A percentile compares a stretch with the other conserved stretches of the same genome.
These are phyloP conservation scores for Dipodascopsis uninucleata DNA, from an alignment of 805 yeast genomes.

Conservation along the genomic window DNA sequence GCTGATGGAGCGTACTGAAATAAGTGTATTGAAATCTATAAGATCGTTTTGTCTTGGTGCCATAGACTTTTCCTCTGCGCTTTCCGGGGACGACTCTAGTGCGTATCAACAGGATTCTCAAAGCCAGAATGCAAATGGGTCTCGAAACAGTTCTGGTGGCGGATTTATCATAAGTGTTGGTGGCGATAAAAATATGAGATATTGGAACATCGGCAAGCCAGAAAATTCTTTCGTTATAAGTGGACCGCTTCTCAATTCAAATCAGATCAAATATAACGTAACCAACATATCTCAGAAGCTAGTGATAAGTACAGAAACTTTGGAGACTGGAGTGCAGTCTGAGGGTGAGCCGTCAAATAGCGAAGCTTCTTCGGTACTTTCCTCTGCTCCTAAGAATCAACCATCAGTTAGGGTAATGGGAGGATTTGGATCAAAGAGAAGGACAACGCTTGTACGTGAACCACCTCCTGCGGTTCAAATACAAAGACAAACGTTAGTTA, in stretches of 20 bases:
- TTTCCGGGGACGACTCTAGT: not conserved
- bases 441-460: slow-evolving; percentile 15
- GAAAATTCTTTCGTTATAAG: slow-evolving; percentile 36
- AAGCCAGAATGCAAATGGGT: too few species aligned
- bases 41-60: slow-evolving; percentile 27
- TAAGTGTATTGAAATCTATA: slow-evolving; percentile 16
- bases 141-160: slow-evolving; percentile 7
- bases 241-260: slow-evolving; percentile 33
- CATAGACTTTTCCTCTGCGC: slow-evolving; percentile 10
- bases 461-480: slow-evolving; percentile 12
- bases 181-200: slow-evolving; percentile 35
- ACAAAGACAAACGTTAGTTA: slow-evolving; percentile 39
- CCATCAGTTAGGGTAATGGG: slow-evolving; percentile 36
- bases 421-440: slow-evolving; percentile 35
- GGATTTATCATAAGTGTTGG: slow-evolving; percentile 35
- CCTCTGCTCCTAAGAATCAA: too few species aligned
- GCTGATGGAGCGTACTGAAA: slow-evolving; percentile 20
- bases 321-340: not conserved
- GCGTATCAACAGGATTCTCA: slow-evolving; percentile 10
- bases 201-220: slow-evolving; percentile 38
- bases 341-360: slow-evolving; percentile 4
- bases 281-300: slow-evolving; percentile 1
- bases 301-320: not conserved
- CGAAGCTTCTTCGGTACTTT: too few species aligned
- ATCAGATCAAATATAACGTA: slow-evolving; percentile 13